Conservation (phyloP, 495 filamentous ascomycete genomes). For the Tuber aestivum region DNA sequence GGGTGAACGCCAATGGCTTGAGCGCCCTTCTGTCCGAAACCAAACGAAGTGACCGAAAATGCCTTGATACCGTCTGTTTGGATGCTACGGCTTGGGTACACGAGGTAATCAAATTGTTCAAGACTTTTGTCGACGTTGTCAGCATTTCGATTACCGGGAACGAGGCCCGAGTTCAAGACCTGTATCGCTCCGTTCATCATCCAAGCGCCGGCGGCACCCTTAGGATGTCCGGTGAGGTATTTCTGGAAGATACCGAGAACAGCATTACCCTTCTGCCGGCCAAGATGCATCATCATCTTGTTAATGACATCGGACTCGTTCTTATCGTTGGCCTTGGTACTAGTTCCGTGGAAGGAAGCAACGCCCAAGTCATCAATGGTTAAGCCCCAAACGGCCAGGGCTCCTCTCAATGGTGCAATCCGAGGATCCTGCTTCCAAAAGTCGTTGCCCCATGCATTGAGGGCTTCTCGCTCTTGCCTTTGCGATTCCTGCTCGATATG, state of each 20-base stretch:
- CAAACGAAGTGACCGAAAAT: slow-evolving; percentile 97
- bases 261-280: slow-evolving; percentile 91
- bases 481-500: slow-evolving; percentile 86
- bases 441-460: slow-evolving; percentile 86
- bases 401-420: slow-evolving; percentile 90
- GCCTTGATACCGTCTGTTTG: slow-evolving; percentile 98
- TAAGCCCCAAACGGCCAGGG: slow-evolving; percentile 93
- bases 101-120: slow-evolving; percentile 96
- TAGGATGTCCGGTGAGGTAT: slow-evolving; percentile 96
- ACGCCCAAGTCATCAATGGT: slow-evolving; percentile 94
- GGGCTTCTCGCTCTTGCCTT: slow-evolving; percentile 84
- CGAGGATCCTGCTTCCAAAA: slow-evolving; percentile 95
- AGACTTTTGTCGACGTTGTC: slow-evolving; percentile 95
- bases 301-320: slow-evolving; percentile 98
- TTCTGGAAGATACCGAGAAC: slow-evolving; percentile 98
- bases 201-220: slow-evolving; percentile 98
- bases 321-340: slow-evolving; percentile 98
- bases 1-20: slow-evolving; percentile 96
- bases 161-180: slow-evolving; percentile 83
- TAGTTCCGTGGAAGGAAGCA: slow-evolving; percentile 97
- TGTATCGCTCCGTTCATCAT: slow-evolving; percentile 99
- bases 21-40: slow-evolving; percentile 98
- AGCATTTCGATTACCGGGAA: slow-evolving; percentile 95
- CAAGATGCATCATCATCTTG: slow-evolving; percentile 91
- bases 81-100: slow-evolving; percentile 89